phyloP scores from a whole-genome alignment of 306 rosid species.

The barrel medic (Medicago truncatula) region DNA sequence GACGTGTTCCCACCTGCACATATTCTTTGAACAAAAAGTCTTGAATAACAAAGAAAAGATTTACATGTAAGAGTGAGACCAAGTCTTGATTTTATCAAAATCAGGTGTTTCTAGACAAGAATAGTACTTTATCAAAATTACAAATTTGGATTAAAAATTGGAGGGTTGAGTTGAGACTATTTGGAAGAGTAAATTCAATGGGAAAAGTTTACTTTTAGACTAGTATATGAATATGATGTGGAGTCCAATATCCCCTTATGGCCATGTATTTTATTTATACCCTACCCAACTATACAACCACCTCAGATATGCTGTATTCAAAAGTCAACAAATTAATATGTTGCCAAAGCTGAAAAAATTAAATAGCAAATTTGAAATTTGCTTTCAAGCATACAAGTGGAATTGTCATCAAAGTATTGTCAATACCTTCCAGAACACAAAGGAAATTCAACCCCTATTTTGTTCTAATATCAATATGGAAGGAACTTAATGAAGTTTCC shows the following conservation, averaged over 20 bases:
- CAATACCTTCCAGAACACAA: constrained; percentile 52
- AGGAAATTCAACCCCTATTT: constrained; percentile 40
- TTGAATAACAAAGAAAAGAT: constrained; percentile 10
- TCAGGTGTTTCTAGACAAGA: constrained; percentile 18
- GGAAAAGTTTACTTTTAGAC: neutral
- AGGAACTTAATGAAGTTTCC: constrained; percentile 38
- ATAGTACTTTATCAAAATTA: neutral
- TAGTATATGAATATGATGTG: constrained; percentile 27
- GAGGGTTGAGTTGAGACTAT: neutral
- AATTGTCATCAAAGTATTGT: constrained; percentile 40
- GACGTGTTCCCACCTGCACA: constrained; percentile 39
- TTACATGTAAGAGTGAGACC: constrained; percentile 6
- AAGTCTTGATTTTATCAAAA: constrained; percentile 34
- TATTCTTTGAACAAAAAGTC: constrained; percentile 40
- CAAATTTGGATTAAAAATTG: neutral
- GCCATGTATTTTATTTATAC: neutral
- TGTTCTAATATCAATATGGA: neutral
- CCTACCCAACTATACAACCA: constrained; percentile 35
- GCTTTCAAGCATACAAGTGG: constrained; percentile 33
- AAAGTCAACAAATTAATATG: constrained; percentile 46
- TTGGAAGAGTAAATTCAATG: constrained; percentile 15
- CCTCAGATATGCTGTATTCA: constrained; percentile 32
- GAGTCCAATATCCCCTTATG: constrained; percentile 32
- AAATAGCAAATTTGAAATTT: constrained; percentile 26
- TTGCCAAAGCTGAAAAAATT: constrained; percentile 41